phyloP scores from a whole-genome alignment of 129 eudicot genomes.

The Silybum marianum region DNA sequence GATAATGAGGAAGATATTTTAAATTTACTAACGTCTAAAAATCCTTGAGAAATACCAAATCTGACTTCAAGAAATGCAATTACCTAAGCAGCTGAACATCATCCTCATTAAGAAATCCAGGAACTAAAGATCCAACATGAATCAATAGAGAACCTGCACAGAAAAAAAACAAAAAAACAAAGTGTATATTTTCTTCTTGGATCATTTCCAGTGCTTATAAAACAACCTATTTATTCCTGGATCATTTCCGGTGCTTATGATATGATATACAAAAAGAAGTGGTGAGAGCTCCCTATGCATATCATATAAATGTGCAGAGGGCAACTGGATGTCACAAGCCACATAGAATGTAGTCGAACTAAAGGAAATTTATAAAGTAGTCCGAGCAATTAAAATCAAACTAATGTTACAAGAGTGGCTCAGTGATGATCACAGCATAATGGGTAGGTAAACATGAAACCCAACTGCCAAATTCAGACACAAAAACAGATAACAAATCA shows the following conservation, averaged over 20 bases:
- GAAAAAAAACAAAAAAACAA: slow-evolving; percentile 28
- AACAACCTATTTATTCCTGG: too few species aligned
- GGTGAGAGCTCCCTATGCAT: background rate
- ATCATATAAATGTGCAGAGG: background rate
- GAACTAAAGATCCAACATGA: slow-evolving; percentile 91
- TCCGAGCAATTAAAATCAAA: background rate
- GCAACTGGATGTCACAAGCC: slow-evolving; percentile 1
- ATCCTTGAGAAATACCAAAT: background rate
- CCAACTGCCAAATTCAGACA: background rate
- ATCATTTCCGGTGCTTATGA: background rate
- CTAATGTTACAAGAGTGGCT: background rate
- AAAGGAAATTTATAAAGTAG: background rate
- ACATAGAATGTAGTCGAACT: background rate
- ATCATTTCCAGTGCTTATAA: too few species aligned
- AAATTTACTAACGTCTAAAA: background rate
- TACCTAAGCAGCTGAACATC: slow-evolving; percentile 93
- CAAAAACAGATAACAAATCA: background rate
- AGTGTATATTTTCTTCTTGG: background rate
- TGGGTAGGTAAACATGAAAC: background rate
- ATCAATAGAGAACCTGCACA: slow-evolving; percentile 77
- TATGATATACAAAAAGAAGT: background rate
- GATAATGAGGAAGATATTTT: slow-evolving; percentile 16
- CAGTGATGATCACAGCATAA: slow-evolving; percentile 10
- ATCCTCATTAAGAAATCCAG: slow-evolving; percentile 77
- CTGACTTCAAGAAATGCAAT: slow-evolving; percentile 7